Evolutionary conservation across 495 filamentous ascomycete species (phyloP).

Genomic region (Pseudoneurospora amorphoporcata): DNA sequence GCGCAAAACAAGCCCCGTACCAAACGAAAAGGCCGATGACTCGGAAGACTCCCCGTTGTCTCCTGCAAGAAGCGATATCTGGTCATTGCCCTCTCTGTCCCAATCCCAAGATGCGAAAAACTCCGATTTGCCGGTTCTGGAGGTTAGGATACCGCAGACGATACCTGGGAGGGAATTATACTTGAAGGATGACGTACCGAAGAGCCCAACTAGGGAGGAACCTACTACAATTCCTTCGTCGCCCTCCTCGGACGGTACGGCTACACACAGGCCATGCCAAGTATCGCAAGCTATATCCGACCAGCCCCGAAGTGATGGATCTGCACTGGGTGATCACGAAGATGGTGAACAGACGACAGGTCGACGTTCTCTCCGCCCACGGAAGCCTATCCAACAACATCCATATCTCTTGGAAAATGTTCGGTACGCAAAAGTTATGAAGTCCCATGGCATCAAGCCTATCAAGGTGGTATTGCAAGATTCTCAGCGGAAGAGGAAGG

Average conservation of each 20-base stretch:
- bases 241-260: background rate
- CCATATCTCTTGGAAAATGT: constrained; percentile 60
- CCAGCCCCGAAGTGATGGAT: background rate
- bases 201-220: background rate
- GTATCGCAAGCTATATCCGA: background rate
- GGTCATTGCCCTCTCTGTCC: background rate
- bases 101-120: background rate
- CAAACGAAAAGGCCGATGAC: background rate
- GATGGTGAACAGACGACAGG: constrained; percentile 7
- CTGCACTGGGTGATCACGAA: constrained; percentile 5
- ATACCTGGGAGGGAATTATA: background rate
- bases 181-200: background rate
- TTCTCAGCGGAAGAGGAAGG: constrained; percentile 17
- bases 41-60: background rate
- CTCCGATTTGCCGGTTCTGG: background rate
- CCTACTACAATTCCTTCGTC: background rate
- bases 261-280: background rate
- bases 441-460: constrained; percentile 52
- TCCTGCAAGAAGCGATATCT: background rate
- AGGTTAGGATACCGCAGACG: background rate
- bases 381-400: constrained; percentile 67
- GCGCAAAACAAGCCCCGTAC: background rate
- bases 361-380: constrained; percentile 46
- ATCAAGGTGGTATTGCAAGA: constrained; percentile 37
- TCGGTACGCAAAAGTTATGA: constrained; percentile 51